Base-by-base conservation (phyloP, 2,329 filamentous ascomycete genomes). In the Berkeleyomyces basicola region DNA sequence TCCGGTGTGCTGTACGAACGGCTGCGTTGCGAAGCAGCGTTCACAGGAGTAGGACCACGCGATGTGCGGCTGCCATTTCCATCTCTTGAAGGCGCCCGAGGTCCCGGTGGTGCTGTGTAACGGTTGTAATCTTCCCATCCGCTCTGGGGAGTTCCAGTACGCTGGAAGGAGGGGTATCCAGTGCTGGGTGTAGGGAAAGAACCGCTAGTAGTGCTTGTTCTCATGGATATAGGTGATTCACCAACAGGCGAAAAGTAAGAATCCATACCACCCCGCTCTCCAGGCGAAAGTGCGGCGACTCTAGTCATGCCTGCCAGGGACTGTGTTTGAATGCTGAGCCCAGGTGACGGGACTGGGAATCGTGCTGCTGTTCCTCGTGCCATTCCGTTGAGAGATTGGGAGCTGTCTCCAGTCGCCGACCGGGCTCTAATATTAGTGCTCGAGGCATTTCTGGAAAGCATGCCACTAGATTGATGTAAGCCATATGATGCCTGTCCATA, bases 1-100 rank as follows among this genome's bases (percentile, higher is more conserved):
- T 97, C 91, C 6, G 93, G 92, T 66, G 91, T 96, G 75, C 92
- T 97, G 70, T 95, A 95, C 44, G 91, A 96, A 67, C 93, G 83
- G 74, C 88, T 86, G 67, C 90, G 82, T 70, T 86, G 84, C 71
- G 89, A 87, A 82, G 68, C 89, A 85, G 53, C 82, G 80, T 68
- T 82, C 83, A 67, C 87, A 80, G 62, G 79, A 77, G 69, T 87
- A 87, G 81, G 78, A 65, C 84, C 85, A 14, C 82, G 79, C 40
- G 82, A 84, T 6, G 85, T 78, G 14, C 62, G 62, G 44, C 62
- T 64, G n/a, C 40, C 58, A 43, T 57, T 64, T 2, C 86, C 86
- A 67, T 93, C 88, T 64, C 87, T 80, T 42, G 89, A 92, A n/a
- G 86, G 83, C 43, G 84, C 88, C 46, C 90, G 85, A 53, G 87